Percentiles rank a stretch among this genome's conserved stretches.
Evolutionary conservation across 345 rosid genomes (phyloP).

Genomic region (Dipteronia dyeriana): DNA sequence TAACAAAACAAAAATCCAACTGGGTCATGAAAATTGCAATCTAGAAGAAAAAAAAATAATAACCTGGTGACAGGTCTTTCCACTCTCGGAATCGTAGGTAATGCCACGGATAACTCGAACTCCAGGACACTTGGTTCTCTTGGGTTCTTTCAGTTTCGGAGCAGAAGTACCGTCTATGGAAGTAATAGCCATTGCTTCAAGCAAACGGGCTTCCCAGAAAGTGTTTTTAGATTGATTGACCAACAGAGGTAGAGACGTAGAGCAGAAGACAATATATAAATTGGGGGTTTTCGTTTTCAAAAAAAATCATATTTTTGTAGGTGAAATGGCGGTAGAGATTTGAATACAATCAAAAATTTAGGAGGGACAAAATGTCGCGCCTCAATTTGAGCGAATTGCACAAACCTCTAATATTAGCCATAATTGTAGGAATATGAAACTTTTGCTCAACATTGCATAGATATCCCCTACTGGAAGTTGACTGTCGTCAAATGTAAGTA

Average conservation of each 20-base stretch:
- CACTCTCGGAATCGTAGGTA: constrained; percentile 56
- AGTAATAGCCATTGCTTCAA: constrained; percentile 29
- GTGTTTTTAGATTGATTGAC: background rate
- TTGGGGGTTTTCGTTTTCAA: background rate
- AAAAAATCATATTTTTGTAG: background rate
- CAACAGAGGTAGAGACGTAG: background rate
- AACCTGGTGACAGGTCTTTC: constrained; percentile 87
- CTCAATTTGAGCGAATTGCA: too few species aligned
- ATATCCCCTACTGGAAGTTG: too few species aligned
- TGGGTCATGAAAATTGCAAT: background rate
- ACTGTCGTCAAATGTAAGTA: too few species aligned
- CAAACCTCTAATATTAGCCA: too few species aligned
- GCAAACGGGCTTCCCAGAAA: background rate
- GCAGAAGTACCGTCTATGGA: background rate
- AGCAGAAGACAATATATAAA: background rate
- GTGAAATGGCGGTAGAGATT: constrained; percentile 16
- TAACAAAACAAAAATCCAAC: background rate
- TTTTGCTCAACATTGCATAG: too few species aligned
- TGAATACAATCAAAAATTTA: background rate
- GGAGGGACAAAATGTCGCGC: too few species aligned
- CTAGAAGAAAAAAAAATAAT: background rate
- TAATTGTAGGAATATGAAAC: too few species aligned
- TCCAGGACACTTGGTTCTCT: constrained; percentile 42
- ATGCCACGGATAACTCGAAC: constrained; percentile 50
- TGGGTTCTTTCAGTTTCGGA: constrained; percentile 13